These are phyloP conservation scores for Tolypocladium album DNA, from an alignment of 2,329 filamentous ascomycete species.

Conservation along the genomic window DNA sequence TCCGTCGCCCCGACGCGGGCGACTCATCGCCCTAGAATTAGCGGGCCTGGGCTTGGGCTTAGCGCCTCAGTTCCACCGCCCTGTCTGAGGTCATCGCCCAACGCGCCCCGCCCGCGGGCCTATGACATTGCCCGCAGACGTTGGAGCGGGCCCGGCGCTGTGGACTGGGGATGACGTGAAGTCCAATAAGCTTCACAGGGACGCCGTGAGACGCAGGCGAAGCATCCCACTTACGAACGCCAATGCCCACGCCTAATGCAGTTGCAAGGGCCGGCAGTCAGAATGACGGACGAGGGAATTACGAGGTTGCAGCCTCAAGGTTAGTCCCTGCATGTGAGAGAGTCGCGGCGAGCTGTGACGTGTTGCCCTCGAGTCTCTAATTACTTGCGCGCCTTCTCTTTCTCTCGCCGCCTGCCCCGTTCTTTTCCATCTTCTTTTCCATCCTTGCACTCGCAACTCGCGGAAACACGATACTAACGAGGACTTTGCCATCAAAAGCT, in stretches of 20 bases:
- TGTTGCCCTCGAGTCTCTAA: too few species aligned
- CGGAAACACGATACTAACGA: not conserved
- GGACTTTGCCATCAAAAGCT: conserved; percentile 12
- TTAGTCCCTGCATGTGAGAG: conserved; percentile 3
- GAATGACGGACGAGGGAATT: conserved; percentile 9
- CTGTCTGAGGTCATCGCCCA: not conserved
- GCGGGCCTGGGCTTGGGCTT: not conserved
- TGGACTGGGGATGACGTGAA: conserved; percentile 3
- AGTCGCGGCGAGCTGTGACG: not conserved
- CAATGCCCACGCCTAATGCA: conserved; percentile 4
- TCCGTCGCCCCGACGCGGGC: not conserved
- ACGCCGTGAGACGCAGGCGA: not conserved
- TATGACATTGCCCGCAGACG: not conserved
- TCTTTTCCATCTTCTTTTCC: not conserved
- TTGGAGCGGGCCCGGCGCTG: conserved; percentile 1
- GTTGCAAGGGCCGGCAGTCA: conserved; percentile 3
- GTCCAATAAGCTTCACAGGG: conserved; percentile 3
- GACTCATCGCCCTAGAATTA: not conserved
- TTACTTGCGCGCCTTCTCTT: too few species aligned
- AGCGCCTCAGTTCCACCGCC: not conserved
- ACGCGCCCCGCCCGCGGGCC: not conserved
- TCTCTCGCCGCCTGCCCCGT: too few species aligned
- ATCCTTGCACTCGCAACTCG: not conserved
- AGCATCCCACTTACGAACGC: not conserved
- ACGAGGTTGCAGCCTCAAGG: conserved; percentile 1